These are phyloP conservation scores for Trichoderma gamsii DNA, from an alignment of 495 filamentous ascomycete species.

Conservation along the genomic window DNA sequence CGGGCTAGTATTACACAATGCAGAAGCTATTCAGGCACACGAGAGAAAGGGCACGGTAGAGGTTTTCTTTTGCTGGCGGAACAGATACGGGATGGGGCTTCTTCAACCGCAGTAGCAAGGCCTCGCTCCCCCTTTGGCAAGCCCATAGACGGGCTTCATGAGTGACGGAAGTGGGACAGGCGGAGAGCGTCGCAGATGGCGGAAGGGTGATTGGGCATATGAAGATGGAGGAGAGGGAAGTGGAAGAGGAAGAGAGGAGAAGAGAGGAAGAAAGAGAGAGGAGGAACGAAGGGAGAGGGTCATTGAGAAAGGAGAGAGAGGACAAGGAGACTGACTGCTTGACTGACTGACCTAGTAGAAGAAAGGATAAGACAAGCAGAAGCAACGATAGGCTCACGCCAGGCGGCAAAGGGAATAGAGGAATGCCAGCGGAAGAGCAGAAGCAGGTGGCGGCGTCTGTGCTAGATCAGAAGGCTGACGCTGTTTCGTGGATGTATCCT, in stretches of 20 bases:
- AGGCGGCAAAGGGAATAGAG: slow-evolving; percentile 18
- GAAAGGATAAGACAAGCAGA: slow-evolving; percentile 10
- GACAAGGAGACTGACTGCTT: too few species aligned
- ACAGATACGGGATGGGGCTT: not conserved
- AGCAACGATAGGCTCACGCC: slow-evolving; percentile 9
- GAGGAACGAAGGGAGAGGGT: slow-evolving; percentile 23
- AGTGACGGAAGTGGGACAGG: slow-evolving; percentile 21
- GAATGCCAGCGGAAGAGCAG: slow-evolving; percentile 19
- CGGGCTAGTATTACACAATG: slow-evolving; percentile 26
- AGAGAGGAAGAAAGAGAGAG: slow-evolving; percentile 23
- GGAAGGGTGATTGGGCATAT: slow-evolving; percentile 25
- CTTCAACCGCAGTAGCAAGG: slow-evolving; percentile 8
- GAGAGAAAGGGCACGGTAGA: slow-evolving; percentile 1
- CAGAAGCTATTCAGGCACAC: not conserved
- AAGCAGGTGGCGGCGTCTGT: slow-evolving; percentile 17
- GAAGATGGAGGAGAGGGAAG: slow-evolving; percentile 26
- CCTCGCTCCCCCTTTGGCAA: slow-evolving; percentile 13
- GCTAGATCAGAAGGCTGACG: slow-evolving; percentile 16
- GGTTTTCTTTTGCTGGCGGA: not conserved
- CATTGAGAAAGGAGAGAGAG: slow-evolving; percentile 20
- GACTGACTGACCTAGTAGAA: slow-evolving; percentile 16
- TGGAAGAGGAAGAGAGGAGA: slow-evolving; percentile 25
- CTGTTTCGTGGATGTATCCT: slow-evolving; percentile 16
- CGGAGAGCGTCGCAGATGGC: slow-evolving; percentile 23
- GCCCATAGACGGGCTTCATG: slow-evolving; percentile 15